Evolutionary conservation across 1,284 basidiomycete genomes (phyloP), one percentile per base, ranked within the genome.

Genomic region (Coriolopsis trogii): DNA sequence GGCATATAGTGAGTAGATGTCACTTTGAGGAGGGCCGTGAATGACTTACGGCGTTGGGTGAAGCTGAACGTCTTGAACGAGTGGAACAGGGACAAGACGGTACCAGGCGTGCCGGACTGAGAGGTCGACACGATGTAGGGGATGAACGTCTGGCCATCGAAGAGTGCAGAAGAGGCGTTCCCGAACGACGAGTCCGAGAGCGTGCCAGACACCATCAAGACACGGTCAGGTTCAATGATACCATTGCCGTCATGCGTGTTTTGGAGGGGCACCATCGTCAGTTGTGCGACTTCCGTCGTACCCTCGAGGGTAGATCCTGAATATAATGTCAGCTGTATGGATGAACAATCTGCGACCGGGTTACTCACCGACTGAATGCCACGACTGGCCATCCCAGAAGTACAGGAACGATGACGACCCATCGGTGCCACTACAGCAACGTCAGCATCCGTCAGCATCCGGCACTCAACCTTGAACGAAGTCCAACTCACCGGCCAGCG

Each of bases 221-320:
- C 87, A 36, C 96, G 85, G 71, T 99, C 91, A 18, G 82, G 71
- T 68, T 97, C 84, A 54, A 98, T 84, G 24, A 93, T 73, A 51
- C 74, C 74, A 60, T 87, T 95, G 33, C 78, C 77, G 8, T 73
- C 59, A 66, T 96, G 92, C 15, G 81, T 81, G 56, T 85, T 79
- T 61, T 87, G 84, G 30, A 98, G 74, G 13, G 96, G 96, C 20
- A 98, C 93, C 81, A 98, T 93, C 2, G 86, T 79, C 44, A 98
- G 75, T 68, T 96, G 93, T 28, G 91, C 83, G 41, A 99, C 78
- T 46, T 82, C 81, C 10, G 87, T 81, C 18, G 73, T 70, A 23
- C 73, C 70, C 46, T 79, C 67, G 23, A 91, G 72, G 9, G 73
- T 73, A 3, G 86, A 80, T 45, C 79, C 81, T 87, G 58, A 2